phyloP scores from a whole-genome alignment of 139 green algal species.

The Marvania coccoides region DNA sequence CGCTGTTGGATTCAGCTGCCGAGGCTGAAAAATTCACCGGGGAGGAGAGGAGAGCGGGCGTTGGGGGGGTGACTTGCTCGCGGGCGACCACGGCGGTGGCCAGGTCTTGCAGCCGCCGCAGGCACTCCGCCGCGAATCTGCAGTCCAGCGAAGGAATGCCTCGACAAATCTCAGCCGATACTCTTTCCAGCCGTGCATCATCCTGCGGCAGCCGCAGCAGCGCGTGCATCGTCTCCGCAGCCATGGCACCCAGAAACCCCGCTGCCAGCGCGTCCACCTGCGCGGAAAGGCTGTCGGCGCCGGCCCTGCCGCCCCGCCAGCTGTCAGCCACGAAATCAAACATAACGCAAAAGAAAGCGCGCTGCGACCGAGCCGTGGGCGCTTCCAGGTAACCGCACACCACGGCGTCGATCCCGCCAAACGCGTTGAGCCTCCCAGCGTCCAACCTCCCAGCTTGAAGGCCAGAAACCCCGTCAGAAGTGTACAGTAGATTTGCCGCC shows the following conservation, averaged over 20 bases:
- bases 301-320: constrained; percentile 4
- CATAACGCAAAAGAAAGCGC: constrained; percentile 16
- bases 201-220: neutral
- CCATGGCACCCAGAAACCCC: constrained; percentile 9
- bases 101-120: neutral
- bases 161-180: neutral
- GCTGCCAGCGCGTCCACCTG: constrained; percentile 13
- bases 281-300: constrained; percentile 4
- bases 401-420: constrained; percentile 34
- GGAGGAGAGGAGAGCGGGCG: no score
- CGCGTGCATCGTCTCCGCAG: constrained; percentile 9
- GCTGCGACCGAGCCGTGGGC: constrained; percentile 3
- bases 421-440: constrained; percentile 11
- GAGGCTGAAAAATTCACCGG: no score
- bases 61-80: no score
- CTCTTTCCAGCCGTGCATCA: neutral
- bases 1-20: neutral
- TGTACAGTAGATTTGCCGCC: constrained; percentile 35
- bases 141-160: neutral
- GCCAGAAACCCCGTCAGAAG: neutral
- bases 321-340: constrained; percentile 14
- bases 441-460: constrained; percentile 4
- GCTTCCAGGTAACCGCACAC: constrained; percentile 17
- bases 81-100: no score
- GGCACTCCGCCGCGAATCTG: neutral